These are phyloP conservation scores for Phaeophleospora eucalypticola DNA, from an alignment of 2,329 filamentous ascomycete species.

Conservation along the genomic window DNA sequence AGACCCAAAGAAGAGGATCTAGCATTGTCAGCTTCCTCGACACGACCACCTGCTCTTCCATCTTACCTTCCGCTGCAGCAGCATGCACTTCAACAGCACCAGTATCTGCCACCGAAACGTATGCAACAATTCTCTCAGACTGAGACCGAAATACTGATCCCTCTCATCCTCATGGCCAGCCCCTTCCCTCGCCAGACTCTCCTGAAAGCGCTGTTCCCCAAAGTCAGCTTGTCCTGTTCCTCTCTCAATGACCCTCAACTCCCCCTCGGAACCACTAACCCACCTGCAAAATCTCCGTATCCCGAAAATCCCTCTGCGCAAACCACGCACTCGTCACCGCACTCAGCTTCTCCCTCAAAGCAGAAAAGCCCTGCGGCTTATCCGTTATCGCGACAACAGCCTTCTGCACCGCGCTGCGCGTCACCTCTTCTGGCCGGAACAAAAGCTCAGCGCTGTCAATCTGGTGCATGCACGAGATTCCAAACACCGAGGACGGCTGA, in stretches of 20 bases:
- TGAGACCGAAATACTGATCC: conserved; percentile 77
- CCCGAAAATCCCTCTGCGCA: conserved; percentile 86
- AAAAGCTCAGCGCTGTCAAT: conserved; percentile 74
- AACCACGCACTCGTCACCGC: conserved; percentile 97
- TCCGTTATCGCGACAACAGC: conserved; percentile 94
- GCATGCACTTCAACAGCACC: conserved; percentile 86
- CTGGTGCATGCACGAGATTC: conserved; percentile 91
- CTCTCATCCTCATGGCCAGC: conserved; percentile 65
- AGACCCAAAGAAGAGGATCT: conserved; percentile 99
- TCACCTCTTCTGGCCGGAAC: conserved; percentile 80
- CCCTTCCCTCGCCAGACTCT: conserved; percentile 64
- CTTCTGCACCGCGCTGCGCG: conserved; percentile 96
- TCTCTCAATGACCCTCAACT: background rate
- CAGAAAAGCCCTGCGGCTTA: conserved; percentile 82
- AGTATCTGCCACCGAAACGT: conserved; percentile 94
- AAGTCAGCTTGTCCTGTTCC: conserved; percentile 16
- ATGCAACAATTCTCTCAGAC: conserved; percentile 72
- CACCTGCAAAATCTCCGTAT: conserved; percentile 77
- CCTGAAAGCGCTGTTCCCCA: conserved; percentile 68
- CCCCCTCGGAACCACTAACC: conserved; percentile 19
- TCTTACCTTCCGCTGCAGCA: conserved; percentile 86
- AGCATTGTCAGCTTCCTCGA: conserved; percentile 11
- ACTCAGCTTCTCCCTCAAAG: conserved; percentile 81
- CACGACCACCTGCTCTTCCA: conserved; percentile 15
- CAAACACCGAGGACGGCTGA: conserved; percentile 63